Evolutionary conservation across 1,284 basidiomycete species (phyloP).

Genomic region (Fomes fomentarius): DNA sequence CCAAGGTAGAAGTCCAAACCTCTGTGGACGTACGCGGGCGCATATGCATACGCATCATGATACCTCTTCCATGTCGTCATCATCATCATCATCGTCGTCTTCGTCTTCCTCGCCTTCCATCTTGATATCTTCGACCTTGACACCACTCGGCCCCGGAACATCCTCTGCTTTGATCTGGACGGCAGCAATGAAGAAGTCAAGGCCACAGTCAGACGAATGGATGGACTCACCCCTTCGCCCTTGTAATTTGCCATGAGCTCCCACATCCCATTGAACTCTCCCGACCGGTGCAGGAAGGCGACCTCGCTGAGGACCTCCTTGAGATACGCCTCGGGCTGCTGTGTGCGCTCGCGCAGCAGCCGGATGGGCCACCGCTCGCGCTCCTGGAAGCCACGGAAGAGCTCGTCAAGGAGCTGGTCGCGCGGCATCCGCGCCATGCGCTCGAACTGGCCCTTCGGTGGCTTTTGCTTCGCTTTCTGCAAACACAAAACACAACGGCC

Average conservation of each 20-base stretch:
- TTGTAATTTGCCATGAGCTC: conserved; percentile 71
- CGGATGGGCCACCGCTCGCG: conserved; percentile 86
- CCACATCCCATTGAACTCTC: conserved; percentile 74
- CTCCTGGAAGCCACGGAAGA: conserved; percentile 83
- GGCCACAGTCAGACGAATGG: not conserved
- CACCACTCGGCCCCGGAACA: conserved; percentile 42
- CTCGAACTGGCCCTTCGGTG: conserved; percentile 73
- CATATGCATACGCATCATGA: conserved; percentile 28
- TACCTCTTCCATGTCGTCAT: conserved; percentile 49
- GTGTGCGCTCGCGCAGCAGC: conserved; percentile 76
- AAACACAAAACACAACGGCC: no score
- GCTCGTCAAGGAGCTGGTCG: conserved; percentile 86
- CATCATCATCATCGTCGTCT: conserved; percentile 42
- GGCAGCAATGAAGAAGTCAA: not conserved
- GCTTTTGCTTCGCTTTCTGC: conserved; percentile 67
- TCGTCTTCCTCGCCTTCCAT: conserved; percentile 41
- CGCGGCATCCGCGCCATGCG: conserved; percentile 90
- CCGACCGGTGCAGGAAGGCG: conserved; percentile 80
- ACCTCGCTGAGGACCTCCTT: conserved; percentile 87
- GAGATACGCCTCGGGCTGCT: conserved; percentile 92
- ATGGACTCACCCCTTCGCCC: conserved; percentile 53
- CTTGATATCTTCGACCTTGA: conserved; percentile 35
- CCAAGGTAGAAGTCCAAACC: no score
- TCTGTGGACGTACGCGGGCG: no score
- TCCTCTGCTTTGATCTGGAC: conserved; percentile 60